Evolutionary conservation across 2,329 filamentous ascomycete species (phyloP).

Genomic region (Canariomyces notabilis): DNA sequence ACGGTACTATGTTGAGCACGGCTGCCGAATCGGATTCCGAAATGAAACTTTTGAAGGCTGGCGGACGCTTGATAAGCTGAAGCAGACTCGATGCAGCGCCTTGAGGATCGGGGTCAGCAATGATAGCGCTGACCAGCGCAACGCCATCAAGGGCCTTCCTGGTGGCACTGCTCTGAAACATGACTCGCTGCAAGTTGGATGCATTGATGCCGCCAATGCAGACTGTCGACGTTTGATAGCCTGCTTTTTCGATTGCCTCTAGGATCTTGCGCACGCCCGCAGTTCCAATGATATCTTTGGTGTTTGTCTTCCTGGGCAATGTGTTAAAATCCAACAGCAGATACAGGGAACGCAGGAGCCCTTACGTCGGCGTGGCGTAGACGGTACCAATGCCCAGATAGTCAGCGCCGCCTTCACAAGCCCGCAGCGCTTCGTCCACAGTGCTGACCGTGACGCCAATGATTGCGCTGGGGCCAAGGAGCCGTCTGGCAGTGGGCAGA

Average conservation of each 20-base stretch:
- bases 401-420: slow-evolving; percentile 72
- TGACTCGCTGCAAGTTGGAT: slow-evolving; percentile 66
- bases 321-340: slow-evolving; percentile 7
- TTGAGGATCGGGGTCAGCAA: slow-evolving; percentile 65
- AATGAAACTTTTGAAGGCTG: slow-evolving; percentile 26
- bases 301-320: slow-evolving; percentile 68
- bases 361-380: slow-evolving; percentile 70
- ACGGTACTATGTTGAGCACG: slow-evolving; percentile 30
- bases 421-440: slow-evolving; percentile 64
- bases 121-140: slow-evolving; percentile 84
- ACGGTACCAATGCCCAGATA: slow-evolving; percentile 91
- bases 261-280: slow-evolving; percentile 66
- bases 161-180: slow-evolving; percentile 59
- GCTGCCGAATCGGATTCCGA: slow-evolving; percentile 12
- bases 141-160: slow-evolving; percentile 68
- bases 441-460: slow-evolving; percentile 85
- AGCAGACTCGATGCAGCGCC: slow-evolving; percentile 56
- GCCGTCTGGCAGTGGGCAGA: slow-evolving; percentile 57
- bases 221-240: slow-evolving; percentile 56
- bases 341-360: slow-evolving; percentile 12
- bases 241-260: slow-evolving; percentile 47
- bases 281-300: slow-evolving; percentile 73
- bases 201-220: slow-evolving; percentile 86
- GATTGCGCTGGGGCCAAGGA: slow-evolving; percentile 73
- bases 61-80: slow-evolving; percentile 45